Evolutionary conservation across 768 basidiomycete genomes (phyloP).

Genomic region (Coprinopsis strossmayeri): DNA sequence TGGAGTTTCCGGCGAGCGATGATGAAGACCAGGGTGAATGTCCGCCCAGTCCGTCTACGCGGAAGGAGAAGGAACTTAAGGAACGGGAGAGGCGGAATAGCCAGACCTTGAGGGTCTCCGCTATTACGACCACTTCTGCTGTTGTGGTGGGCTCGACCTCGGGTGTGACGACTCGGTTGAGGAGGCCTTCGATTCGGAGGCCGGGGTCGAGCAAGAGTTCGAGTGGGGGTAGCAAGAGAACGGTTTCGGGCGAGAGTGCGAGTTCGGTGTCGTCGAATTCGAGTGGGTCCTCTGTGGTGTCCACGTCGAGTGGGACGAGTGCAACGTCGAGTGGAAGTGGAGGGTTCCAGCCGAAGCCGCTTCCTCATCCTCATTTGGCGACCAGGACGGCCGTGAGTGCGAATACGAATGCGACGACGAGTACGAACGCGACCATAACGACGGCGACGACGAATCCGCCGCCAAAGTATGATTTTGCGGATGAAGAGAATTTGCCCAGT

Average conservation of each 20-base stretch:
- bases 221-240: background rate
- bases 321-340: constrained; percentile 12
- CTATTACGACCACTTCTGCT: constrained; percentile 7
- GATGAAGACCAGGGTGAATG: constrained; percentile 23
- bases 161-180: constrained; percentile 4
- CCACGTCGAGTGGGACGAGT: constrained; percentile 7
- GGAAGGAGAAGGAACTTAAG: constrained; percentile 32
- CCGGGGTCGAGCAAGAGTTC: constrained; percentile 20
- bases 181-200: constrained; percentile 37
- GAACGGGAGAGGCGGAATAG: constrained; percentile 12
- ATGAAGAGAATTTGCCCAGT: constrained; percentile 83
- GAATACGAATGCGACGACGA: background rate
- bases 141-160: constrained; percentile 2
- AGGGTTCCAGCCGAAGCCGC: constrained; percentile 28
- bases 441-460: constrained; percentile 20
- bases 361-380: constrained; percentile 24
- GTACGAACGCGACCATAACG: background rate
- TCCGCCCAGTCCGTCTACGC: constrained; percentile 42
- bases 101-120: constrained; percentile 6
- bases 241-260: constrained; percentile 19
- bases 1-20: constrained; percentile 15
- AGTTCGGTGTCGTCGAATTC: background rate
- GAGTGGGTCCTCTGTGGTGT: constrained; percentile 13
- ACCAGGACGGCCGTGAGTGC: background rate
- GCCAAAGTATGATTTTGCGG: constrained; percentile 59